Conservation (phyloP, 2,329 filamentous ascomycete genomes). For the Penicillium oxalicum region DNA sequence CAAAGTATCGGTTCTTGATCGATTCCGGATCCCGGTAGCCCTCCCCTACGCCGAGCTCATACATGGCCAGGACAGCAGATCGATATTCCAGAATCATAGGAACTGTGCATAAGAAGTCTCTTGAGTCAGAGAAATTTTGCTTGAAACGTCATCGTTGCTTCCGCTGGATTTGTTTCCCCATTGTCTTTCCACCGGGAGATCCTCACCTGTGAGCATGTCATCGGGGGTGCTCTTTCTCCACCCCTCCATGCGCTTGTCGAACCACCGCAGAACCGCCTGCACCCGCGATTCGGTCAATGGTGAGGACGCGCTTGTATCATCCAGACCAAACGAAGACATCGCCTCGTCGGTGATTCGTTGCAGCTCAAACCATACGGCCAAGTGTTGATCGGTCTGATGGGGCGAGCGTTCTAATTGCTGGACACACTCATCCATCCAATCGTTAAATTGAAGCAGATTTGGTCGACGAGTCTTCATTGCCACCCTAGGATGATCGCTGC, state of each 20-base stretch:
- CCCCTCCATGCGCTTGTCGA: constrained; percentile 31
- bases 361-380: constrained; percentile 32
- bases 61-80: constrained; percentile 27
- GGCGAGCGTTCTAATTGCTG: constrained; percentile 27
- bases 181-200: too few relatives aligned
- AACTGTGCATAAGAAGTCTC: constrained; percentile 10
- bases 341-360: constrained; percentile 32
- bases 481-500: constrained; percentile 17
- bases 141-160: too few relatives aligned
- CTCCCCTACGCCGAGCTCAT: constrained; percentile 31
- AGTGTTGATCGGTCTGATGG: constrained; percentile 25
- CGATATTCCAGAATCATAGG: constrained; percentile 29
- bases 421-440: constrained; percentile 32
- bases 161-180: neutral
- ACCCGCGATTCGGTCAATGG: constrained; percentile 30
- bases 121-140: neutral
- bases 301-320: constrained; percentile 30
- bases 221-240: constrained; percentile 27
- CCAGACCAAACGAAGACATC: constrained; percentile 31
- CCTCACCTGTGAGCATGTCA: constrained; percentile 27
- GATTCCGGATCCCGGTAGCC: constrained; percentile 33
- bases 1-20: constrained; percentile 30
- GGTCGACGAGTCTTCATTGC: constrained; percentile 35
- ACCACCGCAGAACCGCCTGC: constrained; percentile 31
- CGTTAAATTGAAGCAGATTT: constrained; percentile 32